Percentiles rank a stretch among this genome's conserved stretches.
phyloP scores from a whole-genome alignment of 2,329 filamentous ascomycete genomes.

The Drechslerella dactyloides region DNA sequence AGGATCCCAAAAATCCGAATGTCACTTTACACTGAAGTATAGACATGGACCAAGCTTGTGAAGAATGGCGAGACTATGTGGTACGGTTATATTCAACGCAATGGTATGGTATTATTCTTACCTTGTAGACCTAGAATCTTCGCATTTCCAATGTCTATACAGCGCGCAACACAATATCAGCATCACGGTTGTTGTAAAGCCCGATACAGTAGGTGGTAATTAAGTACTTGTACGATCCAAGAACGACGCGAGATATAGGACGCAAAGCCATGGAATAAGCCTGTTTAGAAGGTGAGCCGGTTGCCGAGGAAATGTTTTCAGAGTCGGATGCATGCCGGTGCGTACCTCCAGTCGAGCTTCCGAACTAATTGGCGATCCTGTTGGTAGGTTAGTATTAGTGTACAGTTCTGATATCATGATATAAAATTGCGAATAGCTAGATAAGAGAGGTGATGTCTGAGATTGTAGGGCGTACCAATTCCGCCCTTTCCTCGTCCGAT shows the following conservation, averaged over 20 bases:
- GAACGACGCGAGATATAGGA: slow-evolving; percentile 77
- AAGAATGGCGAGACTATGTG: too few species aligned
- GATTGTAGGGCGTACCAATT: slow-evolving; percentile 69
- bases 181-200: slow-evolving; percentile 44
- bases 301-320: neutral
- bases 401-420: too few species aligned
- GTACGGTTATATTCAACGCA: too few species aligned
- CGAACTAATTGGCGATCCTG: slow-evolving; percentile 69
- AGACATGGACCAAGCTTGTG: too few species aligned
- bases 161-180: slow-evolving; percentile 76
- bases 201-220: slow-evolving; percentile 35
- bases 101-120: too few species aligned
- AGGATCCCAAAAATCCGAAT: too few species aligned
- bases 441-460: too few species aligned
- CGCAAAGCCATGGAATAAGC: slow-evolving; percentile 62
- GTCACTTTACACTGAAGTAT: too few species aligned
- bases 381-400: slow-evolving; percentile 14
- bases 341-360: slow-evolving; percentile 68
- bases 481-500: slow-evolving; percentile 68
- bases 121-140: slow-evolving; percentile 65
- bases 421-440: too few species aligned
- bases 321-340: slow-evolving; percentile 63
- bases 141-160: slow-evolving; percentile 67
- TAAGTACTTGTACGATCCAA: slow-evolving; percentile 62
- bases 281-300: slow-evolving; percentile 22